Evolutionary conservation across 768 basidiomycete genomes (phyloP), one percentile per base, ranked within the genome.

Genomic region (Leucocoprinus sp.): DNA sequence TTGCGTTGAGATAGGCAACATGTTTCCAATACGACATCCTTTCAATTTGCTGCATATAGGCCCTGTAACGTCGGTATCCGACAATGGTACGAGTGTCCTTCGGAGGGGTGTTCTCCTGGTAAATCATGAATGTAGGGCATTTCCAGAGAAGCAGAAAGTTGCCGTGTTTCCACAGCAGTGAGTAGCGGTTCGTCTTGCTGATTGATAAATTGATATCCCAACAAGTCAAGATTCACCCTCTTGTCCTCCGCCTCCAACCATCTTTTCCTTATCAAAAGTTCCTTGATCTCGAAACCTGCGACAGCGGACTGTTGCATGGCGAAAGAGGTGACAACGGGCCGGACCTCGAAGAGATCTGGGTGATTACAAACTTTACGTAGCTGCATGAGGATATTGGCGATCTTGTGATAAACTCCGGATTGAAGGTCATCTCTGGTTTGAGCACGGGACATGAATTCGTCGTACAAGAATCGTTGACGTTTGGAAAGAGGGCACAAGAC

Each of bases 331-430:
- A 79, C 80, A 49, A 83, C 80, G 1, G 92, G 88, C 54, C 92
- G 83, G 41, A 88, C 80, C 62, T 93, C 88, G 59, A 95, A 93
- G 8, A 93, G 70, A 62, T 93, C 85, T 0, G 93, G 95, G 62
- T 97, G 92, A 45, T 89, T 93, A 69, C 91, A 91, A 34, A 95
- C 90, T 68, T 98, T 97, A 45, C 96, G 84, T 3, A 98, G 74
- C 60, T 99, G 96, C 96, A 98, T 99, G 49, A 98, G 76, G 46
- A 95, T 82, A 59, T 99, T 99, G 55, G 87, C 87, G 35, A 90
- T 84, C 64, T 86, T 86, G 63, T 86, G 84, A 56, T 90, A 90
- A 2, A 87, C 72, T 3, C 93, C 93, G 2, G 91, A 90, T 17
- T 82, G 70, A 37, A 96, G 70, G 15, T 88, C 89, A 51, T 83